Base-by-base conservation (phyloP, 2,329 filamentous ascomycete species). In the Ampelomyces quisqualis region DNA sequence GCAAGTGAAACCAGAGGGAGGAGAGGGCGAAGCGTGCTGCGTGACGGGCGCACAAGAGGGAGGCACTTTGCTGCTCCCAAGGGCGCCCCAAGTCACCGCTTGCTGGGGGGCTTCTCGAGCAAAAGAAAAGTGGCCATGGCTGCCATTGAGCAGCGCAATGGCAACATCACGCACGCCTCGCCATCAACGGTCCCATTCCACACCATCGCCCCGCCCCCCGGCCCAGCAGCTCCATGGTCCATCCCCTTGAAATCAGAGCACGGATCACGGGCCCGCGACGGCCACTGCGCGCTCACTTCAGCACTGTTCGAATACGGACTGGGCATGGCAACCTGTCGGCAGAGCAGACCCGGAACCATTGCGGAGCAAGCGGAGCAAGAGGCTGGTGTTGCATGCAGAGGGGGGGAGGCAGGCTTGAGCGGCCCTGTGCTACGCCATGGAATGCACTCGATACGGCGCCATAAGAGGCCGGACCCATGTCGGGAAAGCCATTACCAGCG, bases 11-110 rank as follows among this genome's bases (percentile, higher is more conserved):
- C 62, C 55, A 51, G 55, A 60, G 59, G 49, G 53, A 60, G 58
- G 48, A 53, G 53, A 47, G 44, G 50, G 53, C 45, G 53, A 60
- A 17, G 51, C 53, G 55, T n/a, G n/a, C n/a, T n/a, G n/a, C n/a
- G n/a, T 49, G 57, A 64, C 36, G 53, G 62, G 62, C 41, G 60
- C 58, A 68, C 64, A 68, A 65, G 60, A 65, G 40, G 53, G 55
- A 58, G 57, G 55, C 49, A 47, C 51, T n/a, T n/a, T n/a, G n/a
- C n/a, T n/a, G n/a, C n/a, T n/a, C n/a, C n/a, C n/a, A n/a, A n/a
- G n/a, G n/a, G n/a, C n/a, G n/a, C n/a, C n/a, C n/a, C n/a, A n/a
- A n/a, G n/a, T n/a, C n/a, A n/a, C n/a, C n/a, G n/a, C n/a, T n/a
- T n/a, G n/a, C n/a, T 53, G 26, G 28, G 26, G 51, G 53, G 43